Conservation (phyloP, 2,329 filamentous ascomycete species). For the Tolypocladium tundrense region DNA sequence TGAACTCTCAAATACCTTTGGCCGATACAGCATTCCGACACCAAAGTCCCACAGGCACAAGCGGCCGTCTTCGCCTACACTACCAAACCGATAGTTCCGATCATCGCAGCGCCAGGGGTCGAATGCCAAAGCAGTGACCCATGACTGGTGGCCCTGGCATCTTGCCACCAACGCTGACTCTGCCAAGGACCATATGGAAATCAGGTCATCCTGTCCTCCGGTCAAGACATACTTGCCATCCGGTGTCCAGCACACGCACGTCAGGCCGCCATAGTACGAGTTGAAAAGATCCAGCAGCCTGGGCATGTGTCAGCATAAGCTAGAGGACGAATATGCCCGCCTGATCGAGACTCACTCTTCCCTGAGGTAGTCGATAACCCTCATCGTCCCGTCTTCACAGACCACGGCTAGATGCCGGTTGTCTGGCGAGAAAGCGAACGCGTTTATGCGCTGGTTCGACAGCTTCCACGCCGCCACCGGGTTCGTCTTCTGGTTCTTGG, state of each 20-base stretch:
- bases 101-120: conserved; percentile 97
- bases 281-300: conserved; percentile 80
- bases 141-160: conserved; percentile 91
- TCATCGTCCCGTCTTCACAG: conserved; percentile 80
- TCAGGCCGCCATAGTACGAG: conserved; percentile 87
- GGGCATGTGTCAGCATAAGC: conserved; percentile 4
- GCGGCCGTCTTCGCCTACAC: conserved; percentile 86
- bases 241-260: conserved; percentile 93
- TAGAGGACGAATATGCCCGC: not conserved
- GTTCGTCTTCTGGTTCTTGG: conserved; percentile 86
- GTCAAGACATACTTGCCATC: conserved; percentile 94
- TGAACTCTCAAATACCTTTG: conserved; percentile 40
- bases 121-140: conserved; percentile 88
- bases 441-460: conserved; percentile 82
- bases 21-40: conserved; percentile 88
- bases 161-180: conserved; percentile 80
- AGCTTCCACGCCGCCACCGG: conserved; percentile 89
- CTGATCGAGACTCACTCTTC: conserved; percentile 56
- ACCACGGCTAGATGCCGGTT: conserved; percentile 79
- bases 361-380: conserved; percentile 83
- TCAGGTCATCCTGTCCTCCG: conserved; percentile 88
- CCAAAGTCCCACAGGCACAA: conserved; percentile 95
- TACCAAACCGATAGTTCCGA: conserved; percentile 89
- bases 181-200: conserved; percentile 87
- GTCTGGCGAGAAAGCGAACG: conserved; percentile 87